Base-by-base conservation (phyloP, 768 basidiomycete genomes). In the Calocybe cyanea region DNA sequence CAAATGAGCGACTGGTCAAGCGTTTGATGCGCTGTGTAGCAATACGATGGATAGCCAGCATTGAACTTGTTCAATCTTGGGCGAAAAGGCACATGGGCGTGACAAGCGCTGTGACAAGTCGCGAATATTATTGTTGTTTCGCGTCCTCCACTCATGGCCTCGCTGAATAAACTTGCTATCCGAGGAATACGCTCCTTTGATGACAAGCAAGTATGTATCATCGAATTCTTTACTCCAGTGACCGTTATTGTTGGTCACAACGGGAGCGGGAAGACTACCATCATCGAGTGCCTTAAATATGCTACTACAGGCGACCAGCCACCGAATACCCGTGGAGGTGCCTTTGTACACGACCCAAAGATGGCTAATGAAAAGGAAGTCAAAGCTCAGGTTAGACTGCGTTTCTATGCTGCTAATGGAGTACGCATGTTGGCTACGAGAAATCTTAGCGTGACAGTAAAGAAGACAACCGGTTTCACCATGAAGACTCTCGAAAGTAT, bases 281-380 rank as follows among this genome's bases (percentile, higher is more conserved):
- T 98, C 61, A 98, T 99, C 65, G 96, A 99, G 74, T 98, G 95
- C 68, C 79, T 99, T 64, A 98, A 98, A 72, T 99, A 99, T 62
- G 92, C 92, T 9, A 96, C 96, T 0, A 99, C 96, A 0, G 96
- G 96, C 21, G 95, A 98, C 64, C 87, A 98, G 56, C 96, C 96
- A 0, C 91, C 96, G 1, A 95, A 95, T 60, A 92, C 94, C 18
- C 92, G 93, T 50, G 95, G 95, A 24, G 96, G 95, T n/a, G 96
- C 96, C 0, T 99, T 98, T 66, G 70, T 99, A 3, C 96, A 99
- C 64, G 96, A 99, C 66, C 96, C 96, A 1, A 96, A 96, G 75
- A 95, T 99, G 83, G 96, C 96, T 6, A 94, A 95, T 60, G 93
- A 97, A 74, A 95, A 94, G 61, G 95, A 98, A 62, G 95, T 99